Evolutionary conservation across 1,284 basidiomycete genomes (phyloP).

Genomic region (Ustilago cynodontis): DNA sequence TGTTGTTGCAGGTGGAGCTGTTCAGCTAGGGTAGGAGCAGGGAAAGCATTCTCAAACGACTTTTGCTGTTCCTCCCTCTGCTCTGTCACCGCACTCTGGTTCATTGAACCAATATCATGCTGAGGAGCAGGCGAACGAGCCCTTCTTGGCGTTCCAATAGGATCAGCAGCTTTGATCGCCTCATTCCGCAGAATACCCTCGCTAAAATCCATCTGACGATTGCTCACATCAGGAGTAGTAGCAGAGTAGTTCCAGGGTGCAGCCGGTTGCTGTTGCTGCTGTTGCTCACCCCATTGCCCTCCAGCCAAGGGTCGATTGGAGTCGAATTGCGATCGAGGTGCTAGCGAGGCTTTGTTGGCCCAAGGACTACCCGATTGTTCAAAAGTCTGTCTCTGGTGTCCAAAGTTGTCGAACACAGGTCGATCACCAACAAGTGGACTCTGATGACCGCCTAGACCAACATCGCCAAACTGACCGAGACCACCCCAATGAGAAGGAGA

Average conservation of each 20-base stretch:
- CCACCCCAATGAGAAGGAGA: slow-evolving; percentile 39
- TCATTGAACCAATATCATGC: slow-evolving; percentile 10
- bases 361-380: slow-evolving; percentile 43
- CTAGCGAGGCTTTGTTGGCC: slow-evolving; percentile 40
- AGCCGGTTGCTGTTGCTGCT: slow-evolving; percentile 3
- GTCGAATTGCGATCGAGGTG: slow-evolving; percentile 45
- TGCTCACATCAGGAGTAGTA: slow-evolving; percentile 39
- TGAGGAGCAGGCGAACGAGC: slow-evolving; percentile 48
- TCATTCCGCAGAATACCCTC: slow-evolving; percentile 40
- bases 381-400: slow-evolving; percentile 24
- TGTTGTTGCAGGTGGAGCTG: background rate
- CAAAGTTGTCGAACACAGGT: slow-evolving; percentile 37
- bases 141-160: slow-evolving; percentile 53
- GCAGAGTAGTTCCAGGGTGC: slow-evolving; percentile 36
- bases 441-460: slow-evolving; percentile 37
- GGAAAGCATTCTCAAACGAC: slow-evolving; percentile 47
- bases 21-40: slow-evolving; percentile 20
- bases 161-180: slow-evolving; percentile 37
- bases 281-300: slow-evolving; percentile 47
- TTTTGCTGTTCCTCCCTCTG: slow-evolving; percentile 37
- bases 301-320: slow-evolving; percentile 19
- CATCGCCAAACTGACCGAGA: slow-evolving; percentile 43
- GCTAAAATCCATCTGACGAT: slow-evolving; percentile 44
- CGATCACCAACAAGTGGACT: slow-evolving; percentile 43
- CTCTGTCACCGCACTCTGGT: slow-evolving; percentile 14